These are phyloP conservation scores for Erodium texanum DNA, from an alignment of 441 rosid genomes.

Conservation along the genomic window DNA sequence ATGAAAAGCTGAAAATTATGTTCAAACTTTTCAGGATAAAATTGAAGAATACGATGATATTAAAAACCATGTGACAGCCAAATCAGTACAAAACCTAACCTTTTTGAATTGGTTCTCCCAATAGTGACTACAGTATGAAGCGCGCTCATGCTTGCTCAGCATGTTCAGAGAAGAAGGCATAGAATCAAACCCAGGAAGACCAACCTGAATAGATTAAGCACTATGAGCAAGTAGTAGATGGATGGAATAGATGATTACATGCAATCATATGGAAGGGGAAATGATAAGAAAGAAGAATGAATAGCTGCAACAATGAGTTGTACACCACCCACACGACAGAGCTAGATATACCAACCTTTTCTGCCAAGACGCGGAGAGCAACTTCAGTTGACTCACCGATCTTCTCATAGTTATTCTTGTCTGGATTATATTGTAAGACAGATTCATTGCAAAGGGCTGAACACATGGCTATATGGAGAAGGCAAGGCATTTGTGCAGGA, in stretches of 20 bases:
- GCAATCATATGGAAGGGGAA: not conserved
- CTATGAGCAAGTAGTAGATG: slow-evolving; percentile 20
- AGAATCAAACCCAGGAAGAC: slow-evolving; percentile 99
- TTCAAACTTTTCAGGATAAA: not conserved
- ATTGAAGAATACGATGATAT: not conserved
- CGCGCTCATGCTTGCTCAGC: slow-evolving; percentile 96
- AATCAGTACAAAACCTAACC: slow-evolving; percentile 40
- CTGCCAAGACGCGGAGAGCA: slow-evolving; percentile 87
- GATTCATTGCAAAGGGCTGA: slow-evolving; percentile 98
- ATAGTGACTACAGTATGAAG: slow-evolving; percentile 93
- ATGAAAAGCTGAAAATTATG: not conserved
- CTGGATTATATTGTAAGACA: slow-evolving; percentile 91
- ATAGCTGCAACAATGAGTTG: not conserved
- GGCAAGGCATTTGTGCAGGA: slow-evolving; percentile 93
- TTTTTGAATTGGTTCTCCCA: slow-evolving; percentile 93
- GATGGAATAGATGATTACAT: slow-evolving; percentile 11
- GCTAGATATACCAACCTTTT: slow-evolving; percentile 53
- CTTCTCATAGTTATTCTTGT: slow-evolving; percentile 81
- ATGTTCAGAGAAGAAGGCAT: slow-evolving; percentile 87
- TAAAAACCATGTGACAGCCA: slow-evolving; percentile 8
- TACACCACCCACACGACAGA: slow-evolving; percentile 3
- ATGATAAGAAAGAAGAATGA: slow-evolving; percentile 3
- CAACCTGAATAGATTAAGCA: slow-evolving; percentile 58
- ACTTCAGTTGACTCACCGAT: slow-evolving; percentile 99
- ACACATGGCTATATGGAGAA: slow-evolving; percentile 91